phyloP scores from a whole-genome alignment of 1,284 basidiomycete genomes.

The Boletus nobilissimus region DNA sequence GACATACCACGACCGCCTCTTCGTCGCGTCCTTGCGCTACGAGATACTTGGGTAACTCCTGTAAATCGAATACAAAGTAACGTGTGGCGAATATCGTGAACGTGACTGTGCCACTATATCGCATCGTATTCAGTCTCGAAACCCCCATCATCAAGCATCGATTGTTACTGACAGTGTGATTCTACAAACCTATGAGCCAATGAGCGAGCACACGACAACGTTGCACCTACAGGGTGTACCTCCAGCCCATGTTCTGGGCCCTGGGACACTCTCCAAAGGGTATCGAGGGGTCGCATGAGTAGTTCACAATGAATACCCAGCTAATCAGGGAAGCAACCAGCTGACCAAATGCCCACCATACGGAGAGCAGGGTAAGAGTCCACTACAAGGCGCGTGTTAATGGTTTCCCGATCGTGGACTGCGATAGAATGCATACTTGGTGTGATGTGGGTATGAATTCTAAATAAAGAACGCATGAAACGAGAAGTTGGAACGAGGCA shows the following conservation, averaged over 20 bases:
- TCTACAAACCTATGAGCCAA: conserved; percentile 37
- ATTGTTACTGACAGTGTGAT: conserved; percentile 51
- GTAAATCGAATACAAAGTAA: conserved; percentile 58
- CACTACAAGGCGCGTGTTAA: conserved; percentile 52
- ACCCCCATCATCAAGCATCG: conserved; percentile 1
- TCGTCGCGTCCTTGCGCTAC: conserved; percentile 64
- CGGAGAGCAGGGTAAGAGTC: conserved; percentile 70
- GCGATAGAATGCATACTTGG: conserved; percentile 48
- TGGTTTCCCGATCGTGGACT: neutral
- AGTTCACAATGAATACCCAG: conserved; percentile 63
- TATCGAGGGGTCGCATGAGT: conserved; percentile 52
- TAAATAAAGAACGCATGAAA: conserved; percentile 61
- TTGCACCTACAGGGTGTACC: conserved; percentile 62
- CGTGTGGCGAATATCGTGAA: conserved; percentile 58
- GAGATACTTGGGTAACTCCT: conserved; percentile 70
- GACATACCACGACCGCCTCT: conserved; percentile 60
- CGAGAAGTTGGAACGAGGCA: neutral
- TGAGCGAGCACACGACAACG: neutral
- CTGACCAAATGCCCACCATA: conserved; percentile 75
- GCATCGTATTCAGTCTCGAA: conserved; percentile 8
- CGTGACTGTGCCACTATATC: conserved; percentile 56
- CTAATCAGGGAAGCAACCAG: conserved; percentile 61
- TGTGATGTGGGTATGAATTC: conserved; percentile 64
- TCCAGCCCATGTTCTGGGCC: conserved; percentile 67
- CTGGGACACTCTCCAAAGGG: conserved; percentile 53